These are phyloP conservation scores for Suillus cothurnatus DNA, from an alignment of 768 basidiomycete species.

Conservation along the genomic window DNA sequence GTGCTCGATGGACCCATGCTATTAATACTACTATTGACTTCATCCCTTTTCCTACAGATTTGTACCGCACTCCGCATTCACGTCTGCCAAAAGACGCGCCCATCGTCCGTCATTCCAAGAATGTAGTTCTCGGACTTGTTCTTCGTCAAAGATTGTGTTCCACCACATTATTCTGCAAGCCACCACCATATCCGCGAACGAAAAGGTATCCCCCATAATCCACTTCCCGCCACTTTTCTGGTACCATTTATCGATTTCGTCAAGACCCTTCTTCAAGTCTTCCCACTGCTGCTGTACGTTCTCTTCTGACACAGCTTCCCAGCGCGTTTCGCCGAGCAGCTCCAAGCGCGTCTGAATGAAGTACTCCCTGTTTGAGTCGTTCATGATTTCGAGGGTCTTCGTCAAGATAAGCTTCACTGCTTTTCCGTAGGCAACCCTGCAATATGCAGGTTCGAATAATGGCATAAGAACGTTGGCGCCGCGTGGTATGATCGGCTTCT, in stretches of 20 bases:
- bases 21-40: not conserved
- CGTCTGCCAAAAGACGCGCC: not conserved
- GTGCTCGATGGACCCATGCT: not conserved
- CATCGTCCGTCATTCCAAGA: slow-evolving; percentile 13
- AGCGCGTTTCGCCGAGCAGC: not conserved
- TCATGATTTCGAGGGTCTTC: slow-evolving; percentile 4
- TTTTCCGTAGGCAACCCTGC: slow-evolving; percentile 3
- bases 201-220: slow-evolving; percentile 9
- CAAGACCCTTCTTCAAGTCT: slow-evolving; percentile 6
- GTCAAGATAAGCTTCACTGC: not conserved
- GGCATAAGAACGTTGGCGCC: slow-evolving; percentile 1
- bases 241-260: slow-evolving; percentile 7
- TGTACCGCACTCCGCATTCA: slow-evolving; percentile 5
- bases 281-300: not conserved
- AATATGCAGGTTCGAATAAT: slow-evolving; percentile 2
- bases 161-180: slow-evolving; percentile 9
- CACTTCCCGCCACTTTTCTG: slow-evolving; percentile 11
- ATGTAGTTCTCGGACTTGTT: slow-evolving; percentile 4
- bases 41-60: not conserved
- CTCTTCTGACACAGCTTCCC: not conserved
- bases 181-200: slow-evolving; percentile 8
- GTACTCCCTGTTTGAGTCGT: slow-evolving; percentile 8
- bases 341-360: slow-evolving; percentile 5
- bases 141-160: slow-evolving; percentile 6
- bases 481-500: slow-evolving; percentile 7